A percentile compares a stretch with the other conserved stretches of the same genome.
Conservation (phyloP, 257 asterid species). For the Solanum medicagineum region DNA sequence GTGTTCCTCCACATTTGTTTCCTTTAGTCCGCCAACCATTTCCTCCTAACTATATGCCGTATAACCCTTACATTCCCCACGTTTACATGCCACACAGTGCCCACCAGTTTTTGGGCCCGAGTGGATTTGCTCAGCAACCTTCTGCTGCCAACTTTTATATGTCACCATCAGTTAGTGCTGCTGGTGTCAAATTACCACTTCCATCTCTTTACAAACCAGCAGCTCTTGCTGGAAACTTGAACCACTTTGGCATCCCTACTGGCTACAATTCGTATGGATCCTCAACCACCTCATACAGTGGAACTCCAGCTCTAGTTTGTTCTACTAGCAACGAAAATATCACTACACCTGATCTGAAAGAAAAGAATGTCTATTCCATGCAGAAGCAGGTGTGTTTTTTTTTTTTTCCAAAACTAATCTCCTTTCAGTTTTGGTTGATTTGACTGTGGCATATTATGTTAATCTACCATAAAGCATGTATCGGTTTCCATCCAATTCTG, state of each 20-base stretch:
- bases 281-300: slow-evolving; percentile 25
- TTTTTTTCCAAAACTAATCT: neutral
- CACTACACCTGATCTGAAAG: slow-evolving; percentile 34
- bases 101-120: slow-evolving; percentile 37
- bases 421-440: neutral
- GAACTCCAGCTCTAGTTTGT: slow-evolving; percentile 18
- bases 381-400: slow-evolving; percentile 23
- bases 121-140: slow-evolving; percentile 44
- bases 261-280: slow-evolving; percentile 35
- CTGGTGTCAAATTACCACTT: slow-evolving; percentile 34
- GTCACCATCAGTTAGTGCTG: slow-evolving; percentile 28
- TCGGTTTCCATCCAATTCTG: neutral
- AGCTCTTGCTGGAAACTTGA: slow-evolving; percentile 19
- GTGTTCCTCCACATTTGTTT: slow-evolving; percentile 32
- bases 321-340: slow-evolving; percentile 23
- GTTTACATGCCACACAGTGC: slow-evolving; percentile 38
- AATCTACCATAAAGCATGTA: neutral
- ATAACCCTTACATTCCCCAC: slow-evolving; percentile 42
- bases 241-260: slow-evolving; percentile 36
- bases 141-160: slow-evolving; percentile 29
- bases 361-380: slow-evolving; percentile 22
- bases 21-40: slow-evolving; percentile 43
- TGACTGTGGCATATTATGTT: neutral
- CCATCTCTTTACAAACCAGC: slow-evolving; percentile 31
- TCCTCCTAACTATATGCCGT: slow-evolving; percentile 38